phyloP scores from a whole-genome alignment of 2,329 filamentous ascomycete genomes.

The Ceratocystis albifundus region DNA sequence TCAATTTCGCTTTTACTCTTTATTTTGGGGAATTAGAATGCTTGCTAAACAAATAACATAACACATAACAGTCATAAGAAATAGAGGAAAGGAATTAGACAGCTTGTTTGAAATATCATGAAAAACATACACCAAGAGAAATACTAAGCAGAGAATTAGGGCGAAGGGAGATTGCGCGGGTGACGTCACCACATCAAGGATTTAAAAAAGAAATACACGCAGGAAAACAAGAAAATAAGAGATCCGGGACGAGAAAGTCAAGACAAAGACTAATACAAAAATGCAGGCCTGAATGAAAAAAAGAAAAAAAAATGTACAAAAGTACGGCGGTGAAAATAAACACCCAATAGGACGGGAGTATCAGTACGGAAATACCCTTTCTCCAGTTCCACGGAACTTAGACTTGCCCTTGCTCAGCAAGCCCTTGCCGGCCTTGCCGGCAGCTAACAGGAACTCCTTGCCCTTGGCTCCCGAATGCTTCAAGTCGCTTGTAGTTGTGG shows the following conservation, averaged over 20 bases:
- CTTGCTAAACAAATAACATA: too few species aligned
- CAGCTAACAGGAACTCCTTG: constrained; percentile 78
- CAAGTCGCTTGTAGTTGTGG: constrained; percentile 33
- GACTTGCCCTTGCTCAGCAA: constrained; percentile 82
- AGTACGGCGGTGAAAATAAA: not conserved
- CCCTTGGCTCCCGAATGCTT: constrained; percentile 56
- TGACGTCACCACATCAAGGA: not conserved
- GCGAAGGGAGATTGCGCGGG: not conserved
- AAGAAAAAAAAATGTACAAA: not conserved
- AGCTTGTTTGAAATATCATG: constrained; percentile 1
- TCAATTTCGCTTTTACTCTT: not conserved
- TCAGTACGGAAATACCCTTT: constrained; percentile 73
- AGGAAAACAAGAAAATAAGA: not conserved
- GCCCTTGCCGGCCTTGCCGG: constrained; percentile 71
- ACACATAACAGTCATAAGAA: not conserved
- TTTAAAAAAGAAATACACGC: not conserved
- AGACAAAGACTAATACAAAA: not conserved
- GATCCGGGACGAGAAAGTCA: not conserved
- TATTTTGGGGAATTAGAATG: too few species aligned
- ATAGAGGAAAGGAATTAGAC: constrained; percentile 1
- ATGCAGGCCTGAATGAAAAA: too few species aligned
- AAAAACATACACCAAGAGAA: not conserved
- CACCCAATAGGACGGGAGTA: not conserved
- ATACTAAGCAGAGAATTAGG: not conserved
- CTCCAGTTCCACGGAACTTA: constrained; percentile 61